These are phyloP conservation scores for Candida easanensis DNA, from an alignment of 805 yeast genomes.

Conservation along the genomic window DNA sequence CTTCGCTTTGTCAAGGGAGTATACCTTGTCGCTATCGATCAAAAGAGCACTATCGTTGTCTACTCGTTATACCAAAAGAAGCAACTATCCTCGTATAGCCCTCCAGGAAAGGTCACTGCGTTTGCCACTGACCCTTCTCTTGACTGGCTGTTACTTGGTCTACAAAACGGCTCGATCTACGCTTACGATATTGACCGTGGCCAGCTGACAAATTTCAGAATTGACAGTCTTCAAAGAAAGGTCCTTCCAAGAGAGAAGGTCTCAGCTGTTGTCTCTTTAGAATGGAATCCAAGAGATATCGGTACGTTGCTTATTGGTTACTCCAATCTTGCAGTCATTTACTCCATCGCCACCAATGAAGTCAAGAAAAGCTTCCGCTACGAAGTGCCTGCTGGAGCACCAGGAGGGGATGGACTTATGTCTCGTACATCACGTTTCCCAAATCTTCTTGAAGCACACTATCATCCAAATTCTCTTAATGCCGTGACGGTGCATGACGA, in stretches of 20 bases:
- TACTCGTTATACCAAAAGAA: conserved; percentile 66
- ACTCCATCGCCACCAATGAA: conserved; percentile 59
- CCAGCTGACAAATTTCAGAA: conserved; percentile 54
- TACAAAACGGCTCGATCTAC: conserved; percentile 67
- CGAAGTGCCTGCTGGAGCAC: conserved; percentile 62
- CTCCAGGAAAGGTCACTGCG: conserved; percentile 66
- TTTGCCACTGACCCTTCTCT: conserved; percentile 80
- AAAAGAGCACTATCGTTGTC: conserved; percentile 58
- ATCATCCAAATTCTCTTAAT: conserved; percentile 94
- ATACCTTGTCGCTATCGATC: conserved; percentile 72
- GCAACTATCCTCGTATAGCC: conserved; percentile 55
- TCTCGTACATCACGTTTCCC: conserved; percentile 38
- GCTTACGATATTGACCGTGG: conserved; percentile 85
- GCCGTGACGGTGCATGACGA: conserved; percentile 76
- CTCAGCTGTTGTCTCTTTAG: conserved; percentile 64
- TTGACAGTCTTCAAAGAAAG: conserved; percentile 67
- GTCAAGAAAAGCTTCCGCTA: conserved; percentile 58
- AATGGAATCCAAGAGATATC: conserved; percentile 87
- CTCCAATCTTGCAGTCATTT: conserved; percentile 62
- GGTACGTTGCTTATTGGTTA: conserved; percentile 77
- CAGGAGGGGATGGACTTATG: conserved; percentile 57
- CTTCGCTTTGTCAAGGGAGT: conserved; percentile 76
- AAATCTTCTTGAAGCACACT: conserved; percentile 50
- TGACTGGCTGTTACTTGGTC: conserved; percentile 83
- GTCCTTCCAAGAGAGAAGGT: conserved; percentile 53